Evolutionary conservation across 345 rosid genomes (phyloP), one percentile per base, ranked within the genome.

Genomic region (Conringia planisiliqua): DNA sequence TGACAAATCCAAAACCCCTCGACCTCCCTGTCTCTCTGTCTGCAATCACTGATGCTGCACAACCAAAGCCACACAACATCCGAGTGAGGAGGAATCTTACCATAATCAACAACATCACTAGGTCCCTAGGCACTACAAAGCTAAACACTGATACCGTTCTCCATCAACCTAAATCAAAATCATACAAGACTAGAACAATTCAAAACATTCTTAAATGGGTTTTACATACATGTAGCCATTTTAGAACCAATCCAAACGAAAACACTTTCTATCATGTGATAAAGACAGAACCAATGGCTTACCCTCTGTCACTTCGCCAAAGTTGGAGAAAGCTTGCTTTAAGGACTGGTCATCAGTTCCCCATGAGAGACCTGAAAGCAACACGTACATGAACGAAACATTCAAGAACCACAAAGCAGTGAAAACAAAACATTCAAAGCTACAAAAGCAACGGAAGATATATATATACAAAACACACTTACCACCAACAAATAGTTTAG

Each of bases 401-500:
- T 46, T 63, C 22, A 46, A 8, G 10, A 12, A 4, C 5, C 44
- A 40, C 47, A 43, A 5, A 14, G 3, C 47, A 43, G 46, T 40
- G 6, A 40, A 13, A 40, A 13, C 6, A 40, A 16, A 3, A n/a
- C 10, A 46, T 7, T 9, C 40, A 36, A 36, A 36, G 40, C 40
- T 35, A 32, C 7, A 32, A 36, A 2, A 9, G 12, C 5, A 7
- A 47, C 26, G 10, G n/a, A 10, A 6, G 14, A 29, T 29, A 55
- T 14, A 3, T 26, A 12, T 22, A 22, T 22, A 22, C 24, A 22
- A 1, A 22, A 22, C 24, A 9, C 52, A 32, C 62, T 61, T 88
- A 90, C 98, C 98, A 85, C 93, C 96, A 60, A 93, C 38, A 43
- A 90, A 93, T 52, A 93, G 89, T 77, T 85, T 89, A 61, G 89